Conservation (phyloP, 345 rosid species). For the Linum lewisii region DNA sequence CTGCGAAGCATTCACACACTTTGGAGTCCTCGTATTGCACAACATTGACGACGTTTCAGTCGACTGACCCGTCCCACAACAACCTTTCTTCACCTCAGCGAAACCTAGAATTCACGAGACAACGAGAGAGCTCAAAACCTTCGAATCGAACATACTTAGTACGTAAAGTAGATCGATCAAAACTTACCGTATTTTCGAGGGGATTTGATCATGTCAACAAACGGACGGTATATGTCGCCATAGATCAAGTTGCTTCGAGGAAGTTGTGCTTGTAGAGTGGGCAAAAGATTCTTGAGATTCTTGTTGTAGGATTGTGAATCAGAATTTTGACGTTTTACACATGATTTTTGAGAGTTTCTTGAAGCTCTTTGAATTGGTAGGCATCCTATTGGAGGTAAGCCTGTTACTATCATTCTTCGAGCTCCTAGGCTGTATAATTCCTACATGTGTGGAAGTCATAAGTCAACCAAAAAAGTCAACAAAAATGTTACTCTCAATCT, state of each 20-base stretch:
- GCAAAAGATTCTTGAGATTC: slow-evolving; percentile 32
- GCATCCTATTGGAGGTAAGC: slow-evolving; percentile 63
- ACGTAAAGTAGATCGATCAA: background rate
- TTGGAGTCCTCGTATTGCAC: slow-evolving; percentile 25
- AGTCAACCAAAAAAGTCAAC: no score
- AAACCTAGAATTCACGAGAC: slow-evolving; percentile 23
- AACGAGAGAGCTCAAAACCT: background rate
- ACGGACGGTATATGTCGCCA: slow-evolving; percentile 30
- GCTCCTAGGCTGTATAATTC: slow-evolving; percentile 40
- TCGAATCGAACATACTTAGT: background rate
- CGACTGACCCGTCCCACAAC: slow-evolving; percentile 33
- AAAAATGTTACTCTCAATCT: no score
- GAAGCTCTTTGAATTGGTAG: slow-evolving; percentile 44
- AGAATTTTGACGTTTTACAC: slow-evolving; percentile 39
- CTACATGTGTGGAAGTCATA: slow-evolving; percentile 14
- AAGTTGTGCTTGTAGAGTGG: slow-evolving; percentile 24
- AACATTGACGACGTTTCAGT: slow-evolving; percentile 21
- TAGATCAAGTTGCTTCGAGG: slow-evolving; percentile 33
- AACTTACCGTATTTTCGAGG: slow-evolving; percentile 37
- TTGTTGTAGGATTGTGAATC: slow-evolving; percentile 36
- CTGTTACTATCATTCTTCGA: slow-evolving; percentile 35
- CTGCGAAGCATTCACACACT: slow-evolving; percentile 23
- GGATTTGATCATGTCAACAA: slow-evolving; percentile 38
- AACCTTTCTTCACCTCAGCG: slow-evolving; percentile 30
- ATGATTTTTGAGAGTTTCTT: slow-evolving; percentile 13